Base-by-base conservation (phyloP, 179 eudicot species). In the Drosera spatulata region DNA sequence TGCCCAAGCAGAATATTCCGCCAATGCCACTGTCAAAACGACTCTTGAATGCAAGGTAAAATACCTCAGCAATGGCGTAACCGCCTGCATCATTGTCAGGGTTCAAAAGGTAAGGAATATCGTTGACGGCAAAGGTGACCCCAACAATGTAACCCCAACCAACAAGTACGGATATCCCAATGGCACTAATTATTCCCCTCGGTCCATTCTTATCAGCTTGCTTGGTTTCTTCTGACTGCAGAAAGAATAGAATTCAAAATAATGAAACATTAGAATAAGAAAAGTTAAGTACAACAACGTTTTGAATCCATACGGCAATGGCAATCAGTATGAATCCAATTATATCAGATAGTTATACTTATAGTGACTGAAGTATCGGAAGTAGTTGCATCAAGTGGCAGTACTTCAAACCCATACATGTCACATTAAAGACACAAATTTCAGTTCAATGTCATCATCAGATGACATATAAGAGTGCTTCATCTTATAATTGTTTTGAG, bases 131-230 rank as follows among this genome's bases (percentile, higher is more conserved):
- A 73, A 87, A 90, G 60, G 95, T 90, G 73, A 90, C 80, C 46
- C 97, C 97, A n/a, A 90, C 73, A 65, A 90, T 76, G 80, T 87
- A 90, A 61, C 77, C 93, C 97, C 95, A 87, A 37, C 97, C 97
- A 58, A 83, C 87, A 43, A 90, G 40, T 60, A 87, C 65, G 12
- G 95, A 90, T 71, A 87, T 76, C n/a, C 93, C 95, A 70, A 90
- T 90, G 37, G 97, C 77, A 64, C 83, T 82, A 55, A 90, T 80
- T 59, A 90, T 87, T 72, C 97, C 97, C 72, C 66, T 90, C 41
- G 95, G 97, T 50, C 97, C 97, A 66, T 90, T 90, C 64, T 45
- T 74, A 66, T 87, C 97, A 8, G 97, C 97, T 59, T 76, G 79
- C 77, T 81, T 90, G 10, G 97, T 90, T 80, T 90, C 97, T 78